Evolutionary conservation across 768 basidiomycete genomes (phyloP).

Genomic region (Plicaturopsis crispa): DNA sequence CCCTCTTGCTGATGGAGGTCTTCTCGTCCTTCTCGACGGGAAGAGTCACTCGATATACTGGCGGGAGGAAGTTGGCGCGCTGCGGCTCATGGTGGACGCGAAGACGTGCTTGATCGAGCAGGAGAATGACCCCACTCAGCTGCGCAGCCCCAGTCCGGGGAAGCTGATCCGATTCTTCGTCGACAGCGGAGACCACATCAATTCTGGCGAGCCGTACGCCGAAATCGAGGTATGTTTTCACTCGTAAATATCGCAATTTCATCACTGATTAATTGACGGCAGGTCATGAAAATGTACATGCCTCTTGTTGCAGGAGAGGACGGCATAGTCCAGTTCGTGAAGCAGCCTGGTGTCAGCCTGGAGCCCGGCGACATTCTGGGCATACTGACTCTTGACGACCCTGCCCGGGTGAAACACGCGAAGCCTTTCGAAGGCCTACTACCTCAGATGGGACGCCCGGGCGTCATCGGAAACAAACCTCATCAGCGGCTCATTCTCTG

Average conservation of each 20-base stretch:
- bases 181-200: constrained; percentile 95
- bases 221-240: constrained; percentile 78
- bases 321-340: constrained; percentile 91
- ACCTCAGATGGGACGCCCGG: constrained; percentile 79
- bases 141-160: constrained; percentile 92
- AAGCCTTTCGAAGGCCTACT: constrained; percentile 97
- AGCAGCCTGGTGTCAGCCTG: constrained; percentile 95
- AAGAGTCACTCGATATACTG: constrained; percentile 97
- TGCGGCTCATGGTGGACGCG: constrained; percentile 88
- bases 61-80: constrained; percentile 94
- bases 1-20: constrained; percentile 89
- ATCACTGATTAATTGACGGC: constrained; percentile 4
- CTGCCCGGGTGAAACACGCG: constrained; percentile 92
- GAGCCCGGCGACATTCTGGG: constrained; percentile 97
- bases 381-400: constrained; percentile 94
- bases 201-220: constrained; percentile 94
- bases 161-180: constrained; percentile 93
- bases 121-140: constrained; percentile 98
- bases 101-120: constrained; percentile 99
- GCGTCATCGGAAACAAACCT: constrained; percentile 80
- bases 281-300: constrained; percentile 99
- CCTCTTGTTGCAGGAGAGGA: constrained; percentile 91
- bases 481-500: constrained; percentile 79
- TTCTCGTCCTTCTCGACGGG: constrained; percentile 86
- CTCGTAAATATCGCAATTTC: constrained; percentile 1